Evolutionary conservation across 1,284 basidiomycete species (phyloP), one percentile per base, ranked within the genome.

Genomic region (Xerocomus nothofagi): DNA sequence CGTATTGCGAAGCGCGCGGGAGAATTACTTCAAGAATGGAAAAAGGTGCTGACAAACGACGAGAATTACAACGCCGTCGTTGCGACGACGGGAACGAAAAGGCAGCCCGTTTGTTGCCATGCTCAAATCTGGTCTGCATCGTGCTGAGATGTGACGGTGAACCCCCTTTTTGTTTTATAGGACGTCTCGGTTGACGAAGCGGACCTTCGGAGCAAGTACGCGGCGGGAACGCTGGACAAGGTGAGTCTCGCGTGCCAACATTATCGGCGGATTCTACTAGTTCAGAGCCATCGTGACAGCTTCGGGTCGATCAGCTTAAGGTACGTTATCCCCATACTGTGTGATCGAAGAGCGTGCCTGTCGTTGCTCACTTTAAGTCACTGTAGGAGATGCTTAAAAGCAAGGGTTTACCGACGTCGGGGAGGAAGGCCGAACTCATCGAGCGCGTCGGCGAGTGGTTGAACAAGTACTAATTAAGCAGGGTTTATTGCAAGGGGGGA

Each of bases 261-360:
- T 41, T 23, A 21, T 53, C 44, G 10, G 30, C 38, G 44, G 17
- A 49, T 41, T 44, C 54, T 56, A 34, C 54, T 56, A 34, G 53
- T 30, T 12, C 11, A 23, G 30, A 43, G 26, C 3, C 17, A 44
- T 54, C 50, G 33, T 57, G 26, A 47, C 58, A 93, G 89, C 72
- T 90, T 53, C 84, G 81, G 33, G 86, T 90, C 48, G 84, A 85
- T 63, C 86, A 92, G 57, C 71, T 93, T 44, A 89, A 86, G 76
- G 88, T 88, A 42, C 31, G 62, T 30, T 31, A 36, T 44, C 27
- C 26, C 30, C 46, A n/a, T n/a, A n/a, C n/a, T 43, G 58, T 54
- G 32, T 40, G 27, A 6, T 9, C 0, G 21, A 42, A 40, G 24
- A 34, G 27, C 29, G 26, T 45, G 10, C 31, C 24, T 44, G 44